phyloP scores from a whole-genome alignment of 2,329 filamentous ascomycete genomes.

The Dothistroma pini region DNA sequence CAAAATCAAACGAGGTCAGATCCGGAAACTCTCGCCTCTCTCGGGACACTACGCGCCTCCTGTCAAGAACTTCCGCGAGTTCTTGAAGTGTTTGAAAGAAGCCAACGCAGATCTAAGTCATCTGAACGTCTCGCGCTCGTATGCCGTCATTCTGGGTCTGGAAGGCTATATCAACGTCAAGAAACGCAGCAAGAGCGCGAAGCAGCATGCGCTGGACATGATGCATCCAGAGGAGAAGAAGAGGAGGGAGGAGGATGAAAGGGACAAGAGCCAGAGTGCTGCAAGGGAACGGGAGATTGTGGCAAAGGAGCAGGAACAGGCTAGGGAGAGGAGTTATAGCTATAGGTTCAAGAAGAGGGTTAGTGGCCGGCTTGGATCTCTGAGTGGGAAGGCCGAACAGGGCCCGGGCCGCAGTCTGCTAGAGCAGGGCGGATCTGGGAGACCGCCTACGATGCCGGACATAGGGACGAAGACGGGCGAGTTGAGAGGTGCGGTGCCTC shows the following conservation, averaged over 20 bases:
- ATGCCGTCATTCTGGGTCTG: conserved; percentile 75
- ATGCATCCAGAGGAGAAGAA: conserved; percentile 58
- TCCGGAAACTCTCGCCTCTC: conserved; percentile 66
- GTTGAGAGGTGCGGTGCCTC: background rate
- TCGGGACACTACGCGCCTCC: conserved; percentile 82
- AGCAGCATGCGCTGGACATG: conserved; percentile 56
- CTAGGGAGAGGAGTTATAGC: conserved; percentile 33
- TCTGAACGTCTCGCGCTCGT: conserved; percentile 75
- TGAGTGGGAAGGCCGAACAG: background rate
- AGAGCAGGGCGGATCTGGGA: background rate
- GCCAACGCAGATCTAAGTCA: conserved; percentile 74
- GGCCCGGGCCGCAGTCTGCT: background rate
- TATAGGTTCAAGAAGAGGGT: conserved; percentile 31
- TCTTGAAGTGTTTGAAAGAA: conserved; percentile 68
- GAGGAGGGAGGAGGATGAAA: conserved; percentile 44
- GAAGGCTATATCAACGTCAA: conserved; percentile 73
- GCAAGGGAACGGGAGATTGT: conserved; percentile 57
- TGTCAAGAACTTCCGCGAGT: conserved; percentile 75
- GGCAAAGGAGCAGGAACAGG: conserved; percentile 41
- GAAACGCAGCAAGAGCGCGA: conserved; percentile 57
- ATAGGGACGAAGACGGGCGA: background rate
- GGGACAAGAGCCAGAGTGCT: conserved; percentile 59
- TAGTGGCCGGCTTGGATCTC: background rate
- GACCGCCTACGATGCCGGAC: background rate
- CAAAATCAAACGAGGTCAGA: conserved; percentile 74